These are phyloP conservation scores for Alternaria postmessia DNA, from an alignment of 2,329 filamentous ascomycete species.

Conservation along the genomic window DNA sequence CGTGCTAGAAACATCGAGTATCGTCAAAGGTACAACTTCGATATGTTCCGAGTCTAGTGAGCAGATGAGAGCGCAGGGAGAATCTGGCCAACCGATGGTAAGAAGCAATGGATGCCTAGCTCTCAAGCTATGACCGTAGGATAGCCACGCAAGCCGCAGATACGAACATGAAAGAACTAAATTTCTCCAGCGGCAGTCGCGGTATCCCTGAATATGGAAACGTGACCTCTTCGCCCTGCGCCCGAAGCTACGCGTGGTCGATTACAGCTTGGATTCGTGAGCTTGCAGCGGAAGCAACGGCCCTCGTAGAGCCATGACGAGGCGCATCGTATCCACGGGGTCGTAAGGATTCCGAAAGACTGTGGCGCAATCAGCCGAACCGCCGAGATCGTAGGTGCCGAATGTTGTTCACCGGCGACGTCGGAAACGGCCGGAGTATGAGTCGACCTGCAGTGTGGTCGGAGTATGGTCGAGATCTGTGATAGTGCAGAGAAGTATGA, in stretches of 20 bases:
- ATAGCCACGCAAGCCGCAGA: slow-evolving; percentile 4
- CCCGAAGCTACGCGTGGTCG: slow-evolving; percentile 11
- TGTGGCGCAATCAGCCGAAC: slow-evolving; percentile 9
- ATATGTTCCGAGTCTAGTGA: background rate
- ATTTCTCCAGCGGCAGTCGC: slow-evolving; percentile 4
- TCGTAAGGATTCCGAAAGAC: slow-evolving; percentile 2
- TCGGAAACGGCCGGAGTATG: slow-evolving; percentile 19
- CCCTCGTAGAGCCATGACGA: slow-evolving; percentile 4
- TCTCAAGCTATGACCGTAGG: slow-evolving; percentile 3
- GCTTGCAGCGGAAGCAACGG: slow-evolving; percentile 17
- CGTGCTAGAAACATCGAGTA: background rate
- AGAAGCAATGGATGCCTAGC: slow-evolving; percentile 19
- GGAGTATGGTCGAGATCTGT: slow-evolving; percentile 12
- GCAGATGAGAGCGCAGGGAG: background rate
- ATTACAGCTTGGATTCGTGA: slow-evolving; percentile 5
- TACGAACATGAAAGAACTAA: slow-evolving; percentile 7
- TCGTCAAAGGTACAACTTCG: background rate
- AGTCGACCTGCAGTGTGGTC: slow-evolving; percentile 14
- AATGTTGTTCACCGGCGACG: slow-evolving; percentile 18
- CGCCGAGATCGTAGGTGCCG: slow-evolving; percentile 22
- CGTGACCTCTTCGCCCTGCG: slow-evolving; percentile 10
- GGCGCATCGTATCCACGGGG: slow-evolving; percentile 4
- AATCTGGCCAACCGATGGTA: slow-evolving; percentile 9
- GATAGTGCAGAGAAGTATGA: slow-evolving; percentile 10
- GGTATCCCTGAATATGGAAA: slow-evolving; percentile 5